These are phyloP conservation scores for Barnettozyma wickerhamii DNA, from an alignment of 805 yeast species.

Conservation along the genomic window DNA sequence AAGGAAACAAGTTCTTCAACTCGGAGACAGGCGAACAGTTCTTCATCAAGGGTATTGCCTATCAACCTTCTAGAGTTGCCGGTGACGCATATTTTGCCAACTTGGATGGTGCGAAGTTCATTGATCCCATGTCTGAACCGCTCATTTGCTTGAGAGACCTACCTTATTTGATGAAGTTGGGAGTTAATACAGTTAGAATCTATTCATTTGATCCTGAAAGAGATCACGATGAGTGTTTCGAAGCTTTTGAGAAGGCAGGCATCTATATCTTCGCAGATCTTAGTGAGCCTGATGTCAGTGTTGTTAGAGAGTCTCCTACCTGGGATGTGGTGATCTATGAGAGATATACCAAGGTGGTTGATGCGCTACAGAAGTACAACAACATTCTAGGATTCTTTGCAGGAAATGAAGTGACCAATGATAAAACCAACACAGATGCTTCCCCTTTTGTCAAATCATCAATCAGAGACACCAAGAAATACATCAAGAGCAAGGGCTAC, in stretches of 20 bases:
- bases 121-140: constrained; percentile 77
- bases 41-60: constrained; percentile 83
- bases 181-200: constrained; percentile 78
- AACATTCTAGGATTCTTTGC: constrained; percentile 94
- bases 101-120: constrained; percentile 28
- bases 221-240: constrained; percentile 77
- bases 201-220: constrained; percentile 74
- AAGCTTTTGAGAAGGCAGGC: constrained; percentile 72
- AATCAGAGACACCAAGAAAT: constrained; percentile 78
- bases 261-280: constrained; percentile 90
- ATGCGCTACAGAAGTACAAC: constrained; percentile 67
- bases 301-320: constrained; percentile 69
- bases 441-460: constrained; percentile 97
- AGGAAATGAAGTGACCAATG: constrained; percentile 95
- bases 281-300: constrained; percentile 77
- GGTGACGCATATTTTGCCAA: constrained; percentile 32
- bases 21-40: constrained; percentile 73
- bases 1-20: constrained; percentile 75
- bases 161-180: constrained; percentile 63
- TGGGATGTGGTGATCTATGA: constrained; percentile 72
- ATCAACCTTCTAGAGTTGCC: constrained; percentile 54
- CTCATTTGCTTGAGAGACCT: constrained; percentile 75
- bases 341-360: constrained; percentile 81
- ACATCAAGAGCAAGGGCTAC: constrained; percentile 62
- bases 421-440: constrained; percentile 75